phyloP scores from a whole-genome alignment of 108 stramenopile genomes.

The Mediolabrus comicus region DNA sequence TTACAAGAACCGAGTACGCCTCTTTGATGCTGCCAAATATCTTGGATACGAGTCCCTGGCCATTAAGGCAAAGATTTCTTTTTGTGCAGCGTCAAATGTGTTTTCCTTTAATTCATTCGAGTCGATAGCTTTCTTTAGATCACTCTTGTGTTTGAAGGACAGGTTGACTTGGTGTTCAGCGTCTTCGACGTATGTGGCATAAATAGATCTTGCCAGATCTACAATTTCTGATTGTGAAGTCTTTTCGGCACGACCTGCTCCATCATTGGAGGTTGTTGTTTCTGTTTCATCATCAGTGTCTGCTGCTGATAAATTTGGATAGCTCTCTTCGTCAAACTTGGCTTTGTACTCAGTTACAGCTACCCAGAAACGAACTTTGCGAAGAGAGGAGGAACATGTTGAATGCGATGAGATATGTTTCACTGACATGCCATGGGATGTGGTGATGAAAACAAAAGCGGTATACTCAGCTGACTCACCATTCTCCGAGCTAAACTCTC shows the following conservation, averaged over 20 bases:
- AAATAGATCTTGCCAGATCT: conserved; percentile 18
- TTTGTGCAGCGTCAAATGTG: conserved; percentile 40
- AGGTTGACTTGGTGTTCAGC: conserved; percentile 37
- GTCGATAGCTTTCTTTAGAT: conserved; percentile 34
- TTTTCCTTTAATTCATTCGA: conserved; percentile 16
- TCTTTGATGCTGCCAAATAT: conserved; percentile 7
- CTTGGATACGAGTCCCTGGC: conserved; percentile 44
- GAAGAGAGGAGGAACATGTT: conserved; percentile 8
- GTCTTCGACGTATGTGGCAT: not conserved
- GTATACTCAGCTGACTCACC: not conserved
- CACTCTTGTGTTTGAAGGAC: conserved; percentile 27
- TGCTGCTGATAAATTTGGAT: not conserved
- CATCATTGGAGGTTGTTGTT: not conserved
- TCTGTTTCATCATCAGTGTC: not conserved
- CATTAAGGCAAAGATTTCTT: conserved; percentile 51
- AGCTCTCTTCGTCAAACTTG: conserved; percentile 24
- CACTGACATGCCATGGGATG: not conserved
- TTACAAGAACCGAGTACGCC: too few species aligned
- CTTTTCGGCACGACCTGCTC: not conserved
- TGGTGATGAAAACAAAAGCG: not conserved
- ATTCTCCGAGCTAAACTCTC: conserved; percentile 46
- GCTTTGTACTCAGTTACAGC: conserved; percentile 47
- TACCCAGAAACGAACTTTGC: conserved; percentile 48
- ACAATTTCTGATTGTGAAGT: not conserved
- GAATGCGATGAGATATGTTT: not conserved